Base-by-base conservation (phyloP, 2,329 filamentous ascomycete species). In the Cercospora sojina region DNA sequence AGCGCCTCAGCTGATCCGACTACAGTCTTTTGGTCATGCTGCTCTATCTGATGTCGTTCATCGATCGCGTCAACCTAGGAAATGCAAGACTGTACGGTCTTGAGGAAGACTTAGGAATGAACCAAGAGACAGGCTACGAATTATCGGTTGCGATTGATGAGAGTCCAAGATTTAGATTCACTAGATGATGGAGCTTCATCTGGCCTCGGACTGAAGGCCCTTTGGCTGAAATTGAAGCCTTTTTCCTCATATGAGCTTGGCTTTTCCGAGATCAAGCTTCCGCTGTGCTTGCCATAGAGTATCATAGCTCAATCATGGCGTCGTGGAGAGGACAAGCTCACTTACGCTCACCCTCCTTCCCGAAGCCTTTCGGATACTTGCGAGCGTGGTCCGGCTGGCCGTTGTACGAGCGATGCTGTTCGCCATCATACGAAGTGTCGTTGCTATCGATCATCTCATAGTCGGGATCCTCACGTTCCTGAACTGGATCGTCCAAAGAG, bases 41-140 rank as follows among this genome's bases (percentile, higher is more conserved):
- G 69, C 90, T 92, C 79, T 92, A 91, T 74, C 90, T 92, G 75
- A 83, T 90, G 80, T 91, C 92, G 79, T 92, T 91, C 77, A 78
- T 90, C 13, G 86, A 88, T 58, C 55, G 64, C 23, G 63, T 65
- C 10, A 68, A 65, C 13, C 60, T 65, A 2, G 67, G 62, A 10
- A 66, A 66, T 20, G 63, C 64, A 13, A 59, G 63, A 20, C 31
- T 68, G 10, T 64, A 55, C 18, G 66, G 66, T 13, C 35, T 68
- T 3, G 66, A 65, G 27, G 59, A 64, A 51, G 66, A 66, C 31
- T 31, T 68, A 5, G 63, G 62, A 18, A 62, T 68, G 55, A 38
- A 59, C 12, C 9, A 51, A 27, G 47, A 51, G 20, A 51, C 47
- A 20, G 60, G 49, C 10, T 59, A 63, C 25, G 38, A 65, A 13